Evolutionary conservation across 495 filamentous ascomycete species (phyloP), one percentile per base, ranked within the genome.

Genomic region (Trichoderma reesei): DNA sequence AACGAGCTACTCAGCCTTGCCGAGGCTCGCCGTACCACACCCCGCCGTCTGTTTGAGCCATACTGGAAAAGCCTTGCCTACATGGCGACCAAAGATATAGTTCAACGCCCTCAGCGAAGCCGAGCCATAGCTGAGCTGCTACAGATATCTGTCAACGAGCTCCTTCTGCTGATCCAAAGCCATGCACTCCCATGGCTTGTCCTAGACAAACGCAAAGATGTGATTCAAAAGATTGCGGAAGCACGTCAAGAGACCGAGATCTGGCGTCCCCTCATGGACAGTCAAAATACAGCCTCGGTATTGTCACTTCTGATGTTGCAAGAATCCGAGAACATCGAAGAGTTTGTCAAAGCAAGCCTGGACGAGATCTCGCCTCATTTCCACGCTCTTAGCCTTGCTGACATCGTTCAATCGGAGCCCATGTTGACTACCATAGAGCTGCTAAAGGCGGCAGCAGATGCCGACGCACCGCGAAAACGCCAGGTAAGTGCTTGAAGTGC

Each of bases 161-260:
- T 96, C 61, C 78, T 98, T 33, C 73, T 85, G n/a, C 69, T 83
- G 37, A 88, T 91, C n/a, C 91, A 97, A 71, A 79, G 81, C 11
- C 82, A 91, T 70, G 91, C 91, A 3, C 73, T 99, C 13, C 95
- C 94, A 6, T 90, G 88, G 72, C 79, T 99, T 51, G 90, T 98
- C 6, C 76, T 96, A 36, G 84, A 81, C 5, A 87, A 88, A 70
- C 87, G 88, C 64, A 78, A 79, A 60, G 90, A 96, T 65, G 83
- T 96, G 16, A 85, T 99, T 62, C 79, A 86, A 68, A 85, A 85
- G 64, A 89, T 99, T 64, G 88, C 91, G 13, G 81, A 89, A 61
- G 89, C 88, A 62, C 84, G 88, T 62, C 83, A 83, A 26, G 82
- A 85, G 42, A 69, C 66, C 9, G 73, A 77, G 39, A 66, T 60